Conservation (phyloP, 164 flowering plant genomes). For the Chloranthus sessilifolius region DNA sequence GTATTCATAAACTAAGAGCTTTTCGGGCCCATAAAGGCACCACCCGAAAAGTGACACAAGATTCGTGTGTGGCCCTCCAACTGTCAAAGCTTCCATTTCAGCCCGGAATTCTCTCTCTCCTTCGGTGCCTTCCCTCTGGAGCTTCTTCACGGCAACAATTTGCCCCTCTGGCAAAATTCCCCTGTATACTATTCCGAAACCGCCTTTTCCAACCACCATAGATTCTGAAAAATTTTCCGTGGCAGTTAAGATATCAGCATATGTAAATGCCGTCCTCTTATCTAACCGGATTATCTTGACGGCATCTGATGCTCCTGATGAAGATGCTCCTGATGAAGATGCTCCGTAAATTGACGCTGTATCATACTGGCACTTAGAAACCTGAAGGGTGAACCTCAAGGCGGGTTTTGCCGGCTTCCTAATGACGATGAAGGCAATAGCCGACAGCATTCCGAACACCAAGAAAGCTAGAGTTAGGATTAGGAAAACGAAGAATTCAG, state of each 20-base stretch:
- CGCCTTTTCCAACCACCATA: conserved; percentile 71
- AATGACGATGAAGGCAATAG: conserved; percentile 5
- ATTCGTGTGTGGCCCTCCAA: conserved; percentile 86
- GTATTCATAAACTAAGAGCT: conserved; percentile 73
- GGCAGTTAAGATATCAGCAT: conserved; percentile 63
- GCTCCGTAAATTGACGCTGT: conserved; percentile 29
- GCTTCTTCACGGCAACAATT: conserved; percentile 80
- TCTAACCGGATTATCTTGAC: conserved; percentile 65
- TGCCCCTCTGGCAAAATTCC: conserved; percentile 79
- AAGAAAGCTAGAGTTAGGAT: conserved; percentile 28
- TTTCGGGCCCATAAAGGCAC: conserved; percentile 73
- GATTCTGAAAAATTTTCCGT: conserved; percentile 61
- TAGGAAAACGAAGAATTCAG: conserved; percentile 26
- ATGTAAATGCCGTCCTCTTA: conserved; percentile 64
- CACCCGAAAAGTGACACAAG: conserved; percentile 83
- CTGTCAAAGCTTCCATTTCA: conserved; percentile 80
- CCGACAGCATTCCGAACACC: conserved; percentile 26
- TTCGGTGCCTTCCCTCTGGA: conserved; percentile 68
- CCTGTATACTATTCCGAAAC: conserved; percentile 70
- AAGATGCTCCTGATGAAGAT: conserved; percentile 43
- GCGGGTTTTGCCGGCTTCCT: neutral
- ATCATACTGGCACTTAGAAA: conserved; percentile 33
- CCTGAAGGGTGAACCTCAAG: conserved; percentile 27
- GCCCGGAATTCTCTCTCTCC: conserved; percentile 81
- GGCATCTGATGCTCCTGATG: conserved; percentile 46